Percentiles rank a stretch among this genome's conserved stretches.
phyloP scores from a whole-genome alignment of 768 basidiomycete genomes.

The Trametes punicea region DNA sequence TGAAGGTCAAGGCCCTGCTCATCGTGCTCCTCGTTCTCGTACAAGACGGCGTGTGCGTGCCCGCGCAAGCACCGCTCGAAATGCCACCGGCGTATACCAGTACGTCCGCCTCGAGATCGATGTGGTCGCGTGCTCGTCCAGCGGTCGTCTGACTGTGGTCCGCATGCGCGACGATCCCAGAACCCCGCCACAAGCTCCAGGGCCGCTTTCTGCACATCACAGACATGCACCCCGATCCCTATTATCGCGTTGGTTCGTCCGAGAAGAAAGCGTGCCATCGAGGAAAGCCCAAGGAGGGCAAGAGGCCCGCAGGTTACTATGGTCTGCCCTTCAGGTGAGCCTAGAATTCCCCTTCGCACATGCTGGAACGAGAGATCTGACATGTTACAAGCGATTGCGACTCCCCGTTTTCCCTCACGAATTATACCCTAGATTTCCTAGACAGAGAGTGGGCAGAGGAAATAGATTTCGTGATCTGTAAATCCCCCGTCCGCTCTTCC shows the following conservation, averaged over 20 bases:
- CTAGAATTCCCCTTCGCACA: neutral
- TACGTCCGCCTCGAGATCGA: neutral
- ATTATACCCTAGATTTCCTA: constrained; percentile 78
- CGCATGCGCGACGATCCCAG: constrained; percentile 3
- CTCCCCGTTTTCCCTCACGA: constrained; percentile 73
- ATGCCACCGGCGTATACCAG: constrained; percentile 32
- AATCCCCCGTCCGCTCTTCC: constrained; percentile 20
- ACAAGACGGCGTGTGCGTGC: constrained; percentile 33
- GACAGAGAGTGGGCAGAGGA: constrained; percentile 77
- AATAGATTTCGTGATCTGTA: constrained; percentile 89
- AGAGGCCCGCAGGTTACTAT: constrained; percentile 52
- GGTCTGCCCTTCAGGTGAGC: constrained; percentile 68
- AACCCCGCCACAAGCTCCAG: constrained; percentile 44
- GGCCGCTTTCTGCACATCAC: constrained; percentile 81
- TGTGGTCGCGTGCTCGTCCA: constrained; percentile 2
- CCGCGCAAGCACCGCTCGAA: constrained; percentile 40
- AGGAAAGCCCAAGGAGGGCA: constrained; percentile 51
- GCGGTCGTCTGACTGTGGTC: constrained; percentile 18
- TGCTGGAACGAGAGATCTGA: neutral
- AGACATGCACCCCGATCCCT: constrained; percentile 79
- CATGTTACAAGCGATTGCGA: constrained; percentile 62
- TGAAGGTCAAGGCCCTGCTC: constrained; percentile 21
- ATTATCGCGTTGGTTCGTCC: constrained; percentile 52
- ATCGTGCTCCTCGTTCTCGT: constrained; percentile 26
- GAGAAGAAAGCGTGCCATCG: constrained; percentile 68